Conservation (phyloP, 345 rosid genomes). For the Camelina sativa region DNA sequence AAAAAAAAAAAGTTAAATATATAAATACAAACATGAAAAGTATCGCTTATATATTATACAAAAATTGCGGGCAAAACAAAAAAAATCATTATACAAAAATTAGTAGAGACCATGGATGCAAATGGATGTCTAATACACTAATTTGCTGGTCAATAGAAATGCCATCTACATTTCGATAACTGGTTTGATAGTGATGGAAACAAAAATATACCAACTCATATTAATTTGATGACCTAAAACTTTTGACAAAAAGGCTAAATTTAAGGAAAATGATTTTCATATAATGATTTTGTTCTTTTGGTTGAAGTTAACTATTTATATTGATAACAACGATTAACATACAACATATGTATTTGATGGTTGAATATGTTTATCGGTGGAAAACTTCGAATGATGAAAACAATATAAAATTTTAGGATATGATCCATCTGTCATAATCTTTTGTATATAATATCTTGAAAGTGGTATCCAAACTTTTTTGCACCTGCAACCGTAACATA, state of each 20-base stretch:
- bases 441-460: too few species aligned
- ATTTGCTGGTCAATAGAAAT: neutral
- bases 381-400: too few species aligned
- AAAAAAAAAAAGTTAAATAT: too few species aligned
- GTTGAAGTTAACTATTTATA: neutral
- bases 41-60: neutral
- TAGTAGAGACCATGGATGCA: too few species aligned
- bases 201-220: neutral
- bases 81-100: too few species aligned
- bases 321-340: neutral
- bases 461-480: too few species aligned
- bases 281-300: neutral
- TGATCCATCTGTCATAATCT: too few species aligned
- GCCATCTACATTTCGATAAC: neutral
- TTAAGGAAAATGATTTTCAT: conserved; percentile 4
- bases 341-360: too few species aligned
- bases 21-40: neutral
- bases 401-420: too few species aligned
- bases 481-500: too few species aligned
- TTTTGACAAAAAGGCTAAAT: neutral
- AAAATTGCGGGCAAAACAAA: too few species aligned
- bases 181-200: neutral
- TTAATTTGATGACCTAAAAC: neutral
- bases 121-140: neutral
- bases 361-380: too few species aligned